A percentile compares a stretch with the other conserved stretches of the same genome.
Evolutionary conservation across 495 filamentous ascomycete species (phyloP).

Genomic region (Aspergillus heteromorphus): DNA sequence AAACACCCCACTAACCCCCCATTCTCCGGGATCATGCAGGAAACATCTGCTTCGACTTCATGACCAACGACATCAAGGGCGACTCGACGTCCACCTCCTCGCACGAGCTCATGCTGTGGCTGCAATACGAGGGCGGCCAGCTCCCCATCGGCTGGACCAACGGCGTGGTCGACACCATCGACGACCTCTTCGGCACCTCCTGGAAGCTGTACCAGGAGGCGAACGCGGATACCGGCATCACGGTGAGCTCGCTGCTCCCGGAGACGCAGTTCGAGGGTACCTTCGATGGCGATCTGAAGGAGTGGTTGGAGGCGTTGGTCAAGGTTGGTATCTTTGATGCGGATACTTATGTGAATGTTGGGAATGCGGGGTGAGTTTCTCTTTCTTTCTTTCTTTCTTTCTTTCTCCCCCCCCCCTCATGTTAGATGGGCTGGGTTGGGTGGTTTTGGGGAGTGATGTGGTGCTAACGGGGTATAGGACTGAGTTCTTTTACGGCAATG

Average conservation of each 20-base stretch:
- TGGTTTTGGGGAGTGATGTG: neutral
- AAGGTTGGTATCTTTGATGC: conserved; percentile 20
- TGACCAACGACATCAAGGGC: conserved; percentile 25
- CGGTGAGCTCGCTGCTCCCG: conserved; percentile 28
- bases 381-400: neutral
- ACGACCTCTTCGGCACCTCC: conserved; percentile 28
- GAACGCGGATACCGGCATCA: conserved; percentile 31
- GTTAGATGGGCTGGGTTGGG: too few species aligned
- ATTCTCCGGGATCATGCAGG: too few species aligned
- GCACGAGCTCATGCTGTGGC: conserved; percentile 39
- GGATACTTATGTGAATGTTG: conserved; percentile 29
- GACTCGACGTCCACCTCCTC: conserved; percentile 26
- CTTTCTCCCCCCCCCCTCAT: too few species aligned
- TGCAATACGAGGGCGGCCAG: conserved; percentile 33
- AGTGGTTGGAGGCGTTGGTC: conserved; percentile 31
- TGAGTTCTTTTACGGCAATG: conserved; percentile 32
- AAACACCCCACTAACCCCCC: too few species aligned
- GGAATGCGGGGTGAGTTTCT: conserved; percentile 31
- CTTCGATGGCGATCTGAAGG: conserved; percentile 33
- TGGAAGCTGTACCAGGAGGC: conserved; percentile 34
- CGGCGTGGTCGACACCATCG: conserved; percentile 22
- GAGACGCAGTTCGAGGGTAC: conserved; percentile 29
- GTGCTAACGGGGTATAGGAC: conserved; percentile 14
- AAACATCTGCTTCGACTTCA: conserved; percentile 37
- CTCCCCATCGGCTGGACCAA: conserved; percentile 31